Evolutionary conservation across 1,139 yeast genomes (phyloP).

Genomic region (Diutina siamensis): DNA sequence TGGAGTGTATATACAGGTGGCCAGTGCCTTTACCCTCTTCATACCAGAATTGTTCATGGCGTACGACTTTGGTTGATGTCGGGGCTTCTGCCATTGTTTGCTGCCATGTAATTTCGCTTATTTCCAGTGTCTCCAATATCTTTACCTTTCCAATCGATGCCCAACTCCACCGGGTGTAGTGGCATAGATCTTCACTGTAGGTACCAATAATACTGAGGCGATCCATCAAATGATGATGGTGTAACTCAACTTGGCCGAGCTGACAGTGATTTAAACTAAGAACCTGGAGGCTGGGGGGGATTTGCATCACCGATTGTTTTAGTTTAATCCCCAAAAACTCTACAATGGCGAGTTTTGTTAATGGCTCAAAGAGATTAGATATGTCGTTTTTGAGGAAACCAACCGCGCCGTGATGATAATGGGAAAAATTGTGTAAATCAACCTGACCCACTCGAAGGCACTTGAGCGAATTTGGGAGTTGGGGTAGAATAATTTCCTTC

Average conservation of each 20-base stretch:
- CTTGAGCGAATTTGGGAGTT: not conserved
- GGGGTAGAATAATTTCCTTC: not conserved
- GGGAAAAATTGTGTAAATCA: not conserved
- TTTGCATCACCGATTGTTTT: not conserved
- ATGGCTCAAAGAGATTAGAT: not conserved
- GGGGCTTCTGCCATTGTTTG: not conserved
- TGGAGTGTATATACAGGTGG: not conserved
- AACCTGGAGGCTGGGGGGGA: not conserved
- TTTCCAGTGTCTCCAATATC: not conserved
- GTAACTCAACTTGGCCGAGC: not conserved
- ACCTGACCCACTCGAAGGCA: not conserved
- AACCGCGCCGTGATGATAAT: not conserved
- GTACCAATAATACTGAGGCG: not conserved
- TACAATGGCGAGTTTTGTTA: not conserved
- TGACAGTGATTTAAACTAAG: not conserved
- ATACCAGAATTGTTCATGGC: conserved; percentile 3
- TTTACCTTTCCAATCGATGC: not conserved
- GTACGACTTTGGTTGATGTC: not conserved
- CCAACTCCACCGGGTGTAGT: not conserved
- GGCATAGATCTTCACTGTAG: not conserved
- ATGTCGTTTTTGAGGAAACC: not conserved
- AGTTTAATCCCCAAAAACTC: not conserved
- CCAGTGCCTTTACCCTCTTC: conserved; percentile 1
- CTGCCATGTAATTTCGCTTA: not conserved
- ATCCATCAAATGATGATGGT: not conserved